These are phyloP conservation scores for Citrus mangshanensis DNA, from an alignment of 345 rosid genomes.

Conservation along the genomic window DNA sequence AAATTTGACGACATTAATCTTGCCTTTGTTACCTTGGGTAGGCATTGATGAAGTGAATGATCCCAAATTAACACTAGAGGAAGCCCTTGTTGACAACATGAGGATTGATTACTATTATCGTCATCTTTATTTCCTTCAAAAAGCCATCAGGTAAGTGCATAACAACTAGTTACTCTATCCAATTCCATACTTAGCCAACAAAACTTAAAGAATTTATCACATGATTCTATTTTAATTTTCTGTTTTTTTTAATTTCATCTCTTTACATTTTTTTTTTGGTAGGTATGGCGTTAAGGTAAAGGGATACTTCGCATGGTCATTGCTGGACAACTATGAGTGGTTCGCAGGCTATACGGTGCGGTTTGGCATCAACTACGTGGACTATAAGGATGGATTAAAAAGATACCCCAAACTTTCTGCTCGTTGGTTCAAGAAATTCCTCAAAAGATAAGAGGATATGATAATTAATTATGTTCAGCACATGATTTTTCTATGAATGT, in stretches of 20 bases:
- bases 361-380: constrained; percentile 44
- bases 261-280: not conserved
- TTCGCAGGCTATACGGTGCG: constrained; percentile 30
- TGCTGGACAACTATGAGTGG: constrained; percentile 58
- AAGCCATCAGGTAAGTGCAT: constrained; percentile 18
- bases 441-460: constrained; percentile 14
- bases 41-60: constrained; percentile 21
- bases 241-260: not conserved
- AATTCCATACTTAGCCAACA: not conserved
- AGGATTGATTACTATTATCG: constrained; percentile 21
- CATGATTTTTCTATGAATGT: not conserved
- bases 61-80: constrained; percentile 13
- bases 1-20: too few species aligned
- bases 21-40: not conserved
- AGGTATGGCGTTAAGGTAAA: constrained; percentile 32
- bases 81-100: constrained; percentile 16
- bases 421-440: constrained; percentile 30
- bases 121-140: constrained; percentile 24
- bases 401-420: constrained; percentile 33
- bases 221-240: not conserved
- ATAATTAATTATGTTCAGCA: not conserved
- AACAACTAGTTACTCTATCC: too few species aligned
- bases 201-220: not conserved
- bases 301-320: constrained; percentile 56
- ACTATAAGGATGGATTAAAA: constrained; percentile 31